phyloP scores from a whole-genome alignment of 2,329 filamentous ascomycete species.

The Penicillium sp. region DNA sequence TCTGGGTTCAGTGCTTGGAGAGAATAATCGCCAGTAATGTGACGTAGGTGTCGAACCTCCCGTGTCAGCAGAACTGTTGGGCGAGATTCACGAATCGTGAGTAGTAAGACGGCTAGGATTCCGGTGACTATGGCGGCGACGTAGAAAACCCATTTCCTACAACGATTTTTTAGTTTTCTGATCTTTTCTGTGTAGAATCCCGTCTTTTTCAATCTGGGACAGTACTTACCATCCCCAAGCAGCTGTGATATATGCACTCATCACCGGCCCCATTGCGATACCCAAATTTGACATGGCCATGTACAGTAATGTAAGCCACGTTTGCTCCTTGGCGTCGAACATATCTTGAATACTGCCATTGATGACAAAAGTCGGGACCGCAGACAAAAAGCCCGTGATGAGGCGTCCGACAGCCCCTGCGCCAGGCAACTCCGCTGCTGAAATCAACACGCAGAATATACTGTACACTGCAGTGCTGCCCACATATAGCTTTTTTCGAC shows the following conservation, averaged over 20 bases:
- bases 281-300: background rate
- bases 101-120: no score
- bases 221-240: background rate
- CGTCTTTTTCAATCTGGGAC: background rate
- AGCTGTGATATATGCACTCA: background rate
- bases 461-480: background rate
- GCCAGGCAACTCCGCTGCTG: background rate
- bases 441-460: background rate
- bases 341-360: background rate
- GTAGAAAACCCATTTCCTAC: no score
- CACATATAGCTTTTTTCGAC: background rate
- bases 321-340: background rate
- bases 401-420: background rate
- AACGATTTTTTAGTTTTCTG: no score
- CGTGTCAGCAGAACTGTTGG: no score
- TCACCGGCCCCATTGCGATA: background rate
- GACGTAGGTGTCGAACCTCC: no score
- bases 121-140: no score
- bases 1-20: background rate
- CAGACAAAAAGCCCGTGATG: background rate
- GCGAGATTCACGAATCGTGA: no score
- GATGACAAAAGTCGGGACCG: background rate
- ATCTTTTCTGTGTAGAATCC: no score
- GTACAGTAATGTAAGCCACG: background rate
- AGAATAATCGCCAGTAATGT: background rate